These are phyloP conservation scores for Hammondia hammondi DNA, from an alignment of 169 alveolate species.

Conservation along the genomic window DNA sequence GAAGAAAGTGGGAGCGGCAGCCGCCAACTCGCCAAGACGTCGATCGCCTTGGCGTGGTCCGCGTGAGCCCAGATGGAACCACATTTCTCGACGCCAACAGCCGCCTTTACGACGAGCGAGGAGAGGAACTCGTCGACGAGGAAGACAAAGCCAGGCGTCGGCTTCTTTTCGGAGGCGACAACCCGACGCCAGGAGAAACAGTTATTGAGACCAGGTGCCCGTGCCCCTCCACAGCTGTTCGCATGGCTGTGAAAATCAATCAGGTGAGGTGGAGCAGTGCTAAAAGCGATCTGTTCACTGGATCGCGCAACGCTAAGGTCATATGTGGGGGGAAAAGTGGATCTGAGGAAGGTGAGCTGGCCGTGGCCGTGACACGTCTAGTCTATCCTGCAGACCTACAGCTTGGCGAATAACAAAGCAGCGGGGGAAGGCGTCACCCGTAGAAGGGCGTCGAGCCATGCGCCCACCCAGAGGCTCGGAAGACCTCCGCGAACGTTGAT, in stretches of 20 bases:
- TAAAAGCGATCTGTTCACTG: no score
- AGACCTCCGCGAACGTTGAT: no score
- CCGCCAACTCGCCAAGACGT: slow-evolving; percentile 55
- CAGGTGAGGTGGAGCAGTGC: slow-evolving; percentile 14
- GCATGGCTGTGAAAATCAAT: slow-evolving; percentile 70
- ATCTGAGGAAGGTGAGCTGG: no score
- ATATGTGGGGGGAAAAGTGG: no score
- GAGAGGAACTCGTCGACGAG: background rate
- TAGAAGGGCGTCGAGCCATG: no score
- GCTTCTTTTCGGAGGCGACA: background rate
- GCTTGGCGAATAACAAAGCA: no score
- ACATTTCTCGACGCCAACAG: slow-evolving; percentile 1
- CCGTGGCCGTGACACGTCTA: no score
- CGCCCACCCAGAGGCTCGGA: no score
- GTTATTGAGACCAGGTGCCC: slow-evolving; percentile 78
- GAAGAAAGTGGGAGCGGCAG: background rate
- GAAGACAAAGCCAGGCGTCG: background rate
- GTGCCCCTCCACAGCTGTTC: slow-evolving; percentile 73
- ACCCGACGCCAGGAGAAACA: slow-evolving; percentile 34
- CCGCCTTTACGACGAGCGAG: background rate
- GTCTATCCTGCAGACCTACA: no score
- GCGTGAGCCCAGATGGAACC: background rate
- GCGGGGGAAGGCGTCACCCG: no score
- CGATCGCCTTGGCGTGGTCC: slow-evolving; percentile 35
- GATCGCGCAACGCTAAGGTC: no score